Evolutionary conservation across 1,284 basidiomycete species (phyloP).

Genomic region (Cryptococcus sp.): DNA sequence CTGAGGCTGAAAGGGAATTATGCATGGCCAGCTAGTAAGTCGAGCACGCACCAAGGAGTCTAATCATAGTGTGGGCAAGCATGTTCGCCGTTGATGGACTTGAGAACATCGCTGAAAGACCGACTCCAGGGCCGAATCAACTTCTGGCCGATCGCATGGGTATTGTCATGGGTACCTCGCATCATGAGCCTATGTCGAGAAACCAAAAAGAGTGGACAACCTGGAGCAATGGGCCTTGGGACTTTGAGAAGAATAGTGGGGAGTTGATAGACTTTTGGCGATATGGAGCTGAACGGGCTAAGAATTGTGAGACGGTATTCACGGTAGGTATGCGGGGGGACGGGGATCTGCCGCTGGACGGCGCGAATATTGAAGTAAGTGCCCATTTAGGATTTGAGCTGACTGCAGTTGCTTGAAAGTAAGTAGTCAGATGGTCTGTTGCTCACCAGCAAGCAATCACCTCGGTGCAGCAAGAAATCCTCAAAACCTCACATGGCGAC

Average conservation of each 20-base stretch:
- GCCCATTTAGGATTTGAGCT: slow-evolving; percentile 1
- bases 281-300: slow-evolving; percentile 27
- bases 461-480: slow-evolving; percentile 58
- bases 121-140: slow-evolving; percentile 52
- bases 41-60: not conserved
- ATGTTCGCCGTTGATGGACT: slow-evolving; percentile 62
- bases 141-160: slow-evolving; percentile 61
- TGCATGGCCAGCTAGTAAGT: slow-evolving; percentile 52
- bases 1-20: slow-evolving; percentile 65
- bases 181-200: slow-evolving; percentile 42
- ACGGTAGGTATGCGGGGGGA: slow-evolving; percentile 33
- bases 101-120: not conserved
- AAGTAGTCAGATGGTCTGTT: no score
- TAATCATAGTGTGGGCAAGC: slow-evolving; percentile 45
- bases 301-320: slow-evolving; percentile 21
- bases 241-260: slow-evolving; percentile 17
- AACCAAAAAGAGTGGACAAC: slow-evolving; percentile 23
- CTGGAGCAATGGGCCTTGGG: slow-evolving; percentile 14
- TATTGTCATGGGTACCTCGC: slow-evolving; percentile 58
- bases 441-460: slow-evolving; percentile 48
- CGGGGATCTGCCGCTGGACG: slow-evolving; percentile 20
- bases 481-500: slow-evolving; percentile 55
- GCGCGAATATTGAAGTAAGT: slow-evolving; percentile 18
- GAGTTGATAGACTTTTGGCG: slow-evolving; percentile 22
- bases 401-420: no score